Evolutionary conservation across 176 grass and related monocot genomes (phyloP), one percentile per base, ranked within the genome.

Genomic region (bread wheat (Triticum aestivum)): DNA sequence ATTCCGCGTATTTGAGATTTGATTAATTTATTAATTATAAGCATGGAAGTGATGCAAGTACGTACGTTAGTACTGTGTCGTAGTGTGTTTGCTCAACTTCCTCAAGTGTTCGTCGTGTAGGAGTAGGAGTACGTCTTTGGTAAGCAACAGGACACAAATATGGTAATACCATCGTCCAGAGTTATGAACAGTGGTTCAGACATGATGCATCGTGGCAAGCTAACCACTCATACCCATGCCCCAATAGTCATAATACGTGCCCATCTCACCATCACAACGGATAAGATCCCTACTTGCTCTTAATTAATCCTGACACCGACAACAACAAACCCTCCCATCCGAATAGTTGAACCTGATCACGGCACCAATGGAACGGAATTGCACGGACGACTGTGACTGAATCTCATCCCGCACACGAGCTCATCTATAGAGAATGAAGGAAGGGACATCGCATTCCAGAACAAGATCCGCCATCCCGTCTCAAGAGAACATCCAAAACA

Each of bases 1-100:
- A 23, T 83, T 10, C 75, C 89, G 75, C 44, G 85, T 68, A 4
- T 59, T 41, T 27, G 39, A 65, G 30, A 86, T 30, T 51, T 56
- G 58, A n/a, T 65, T 30, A 71, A 52, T 2, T 33, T 9, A 26
- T 26, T 26, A 26, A 26, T 26, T 26, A 26, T 26, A 26, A 6
- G 4, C 3, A 77, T 52, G 61, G n/a, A 13, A 35, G 33, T 20
- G 34, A 49, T 17, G 80, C 75, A 27, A 75, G 75, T 84, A 37
- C 49, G 62, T 6, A 26, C 26, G 26, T 26, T 26, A 26, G 26
- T 26, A 26, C 26, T 26, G 26, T 26, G 26, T 26, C 26, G 26
- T 26, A 39, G 32, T 33, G 32, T 33, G 32, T 33, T 33, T 26
- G 32, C 32, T 33, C 32, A 33, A 33, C 32, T 33, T 33, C 32